phyloP scores from a whole-genome alignment of 2,329 filamentous ascomycete species.

The Colletotrichum sp. region DNA sequence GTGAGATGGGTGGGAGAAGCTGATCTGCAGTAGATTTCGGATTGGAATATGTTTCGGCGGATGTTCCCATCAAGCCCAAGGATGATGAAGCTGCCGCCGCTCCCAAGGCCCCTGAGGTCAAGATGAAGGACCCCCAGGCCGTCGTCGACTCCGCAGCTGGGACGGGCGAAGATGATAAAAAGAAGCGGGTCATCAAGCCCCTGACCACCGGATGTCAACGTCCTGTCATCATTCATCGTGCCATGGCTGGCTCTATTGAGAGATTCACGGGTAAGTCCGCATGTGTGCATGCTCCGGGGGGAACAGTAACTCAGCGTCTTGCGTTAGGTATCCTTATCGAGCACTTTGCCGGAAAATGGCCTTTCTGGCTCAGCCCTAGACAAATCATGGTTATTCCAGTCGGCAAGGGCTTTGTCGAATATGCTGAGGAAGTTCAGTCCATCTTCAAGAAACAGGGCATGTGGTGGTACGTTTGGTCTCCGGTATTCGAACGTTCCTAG shows the following conservation, averaged over 20 bases:
- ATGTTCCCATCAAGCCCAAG: constrained; percentile 47
- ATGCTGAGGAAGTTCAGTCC: constrained; percentile 75
- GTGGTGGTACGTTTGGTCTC: constrained; percentile 51
- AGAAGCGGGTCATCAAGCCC: constrained; percentile 44
- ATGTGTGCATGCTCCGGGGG: no score
- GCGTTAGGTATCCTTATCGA: constrained; percentile 75
- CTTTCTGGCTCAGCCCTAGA: constrained; percentile 86
- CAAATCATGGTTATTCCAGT: constrained; percentile 69
- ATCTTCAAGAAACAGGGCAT: constrained; percentile 72
- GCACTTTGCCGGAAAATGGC: constrained; percentile 88
- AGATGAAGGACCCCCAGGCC: constrained; percentile 36
- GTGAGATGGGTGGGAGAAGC: not conserved
- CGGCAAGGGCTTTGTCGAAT: constrained; percentile 73
- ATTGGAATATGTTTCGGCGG: constrained; percentile 82
- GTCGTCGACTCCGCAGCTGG: constrained; percentile 34
- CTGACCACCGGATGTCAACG: constrained; percentile 74
- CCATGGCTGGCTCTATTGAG: constrained; percentile 73
- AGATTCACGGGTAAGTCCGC: constrained; percentile 38
- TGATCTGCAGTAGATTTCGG: constrained; percentile 73
- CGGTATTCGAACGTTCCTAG: not conserved
- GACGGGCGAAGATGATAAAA: constrained; percentile 48
- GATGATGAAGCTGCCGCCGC: constrained; percentile 33
- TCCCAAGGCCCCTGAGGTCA: constrained; percentile 29
- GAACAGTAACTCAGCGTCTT: not conserved
- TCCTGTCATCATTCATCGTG: constrained; percentile 87